Evolutionary conservation across 2,329 filamentous ascomycete species (phyloP), one percentile per base, ranked within the genome.

Genomic region (Scytalidium sp.): DNA sequence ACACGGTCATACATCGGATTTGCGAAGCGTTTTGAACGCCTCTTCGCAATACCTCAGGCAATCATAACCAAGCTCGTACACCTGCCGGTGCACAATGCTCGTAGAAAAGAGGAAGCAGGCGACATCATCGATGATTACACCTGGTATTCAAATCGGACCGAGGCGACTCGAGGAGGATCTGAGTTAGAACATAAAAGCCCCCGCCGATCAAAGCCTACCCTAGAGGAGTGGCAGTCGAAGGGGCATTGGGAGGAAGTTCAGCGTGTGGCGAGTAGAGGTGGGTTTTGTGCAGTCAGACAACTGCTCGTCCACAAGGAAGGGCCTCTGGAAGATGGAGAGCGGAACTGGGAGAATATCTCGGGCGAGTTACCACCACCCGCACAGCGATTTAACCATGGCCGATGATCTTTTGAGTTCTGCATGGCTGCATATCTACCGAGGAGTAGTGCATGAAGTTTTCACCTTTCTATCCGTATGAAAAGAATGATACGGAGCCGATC

Each of bases 11-110:
- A 80, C 78, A 71, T 90, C 2, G 68, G 73, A 2, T 67, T 83
- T 22, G 78, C 80, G 4, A 79, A 80, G 51, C 79, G 83, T 11
- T 84, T 87, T 59, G 87, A 91, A 65, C 72, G 80, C 4, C 70
- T 90, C 0, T 84, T 87, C 53, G 72, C 75, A 0, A 65, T 79
- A 3, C 73, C 81, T 3, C 84, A 90, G 59, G 69, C 72, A 22
- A 62, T 88, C 17, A 64, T 83, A 13, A 85, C 80, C 46, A 71
- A 71, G 51, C 58, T 83, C 3, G 75, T 77, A 5, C 71, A 75
- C 4, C 69, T 87, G 47, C 85, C 85, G 1, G 73, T 73, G 25
- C 72, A 70, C 50, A 88, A 89, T 58, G 76, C 80, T 9, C 76
- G 87, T 19, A 75, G 84, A 3, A 67, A 69, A 2, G 83, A 88